Evolutionary conservation across 208 protist genomes (phyloP).

Genomic region (Angomonas ambiguus): DNA sequence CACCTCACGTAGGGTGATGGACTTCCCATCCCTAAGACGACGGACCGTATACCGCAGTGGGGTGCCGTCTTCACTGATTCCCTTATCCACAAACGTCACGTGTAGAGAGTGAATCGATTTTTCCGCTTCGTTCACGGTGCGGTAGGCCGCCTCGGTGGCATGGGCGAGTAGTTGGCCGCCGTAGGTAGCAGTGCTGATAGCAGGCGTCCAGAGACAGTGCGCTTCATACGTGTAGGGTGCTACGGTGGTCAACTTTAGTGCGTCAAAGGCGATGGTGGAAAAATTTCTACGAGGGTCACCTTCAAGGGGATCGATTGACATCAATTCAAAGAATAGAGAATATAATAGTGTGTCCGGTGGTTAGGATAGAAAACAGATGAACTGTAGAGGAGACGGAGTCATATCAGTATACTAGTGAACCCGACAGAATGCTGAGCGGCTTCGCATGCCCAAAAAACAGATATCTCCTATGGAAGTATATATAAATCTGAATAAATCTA

Average conservation of each 20-base stretch:
- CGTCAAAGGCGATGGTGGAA: background rate
- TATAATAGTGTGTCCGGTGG: no score
- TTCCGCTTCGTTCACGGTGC: conserved; percentile 23
- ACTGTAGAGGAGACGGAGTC: no score
- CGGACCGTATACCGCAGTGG: conserved; percentile 30
- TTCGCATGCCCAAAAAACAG: no score
- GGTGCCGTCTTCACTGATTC: conserved; percentile 7
- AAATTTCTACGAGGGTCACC: background rate
- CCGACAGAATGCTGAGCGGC: no score
- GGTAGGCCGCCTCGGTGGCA: conserved; percentile 30
- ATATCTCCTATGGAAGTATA: no score
- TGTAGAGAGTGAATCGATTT: conserved; percentile 35
- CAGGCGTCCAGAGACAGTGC: conserved; percentile 26
- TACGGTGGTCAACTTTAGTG: conserved; percentile 20
- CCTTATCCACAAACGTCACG: conserved; percentile 33
- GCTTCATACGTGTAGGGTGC: conserved; percentile 18
- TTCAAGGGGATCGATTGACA: no score
- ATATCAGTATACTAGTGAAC: no score
- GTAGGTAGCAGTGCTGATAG: conserved; percentile 19
- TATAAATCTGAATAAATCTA: no score
- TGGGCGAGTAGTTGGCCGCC: conserved; percentile 53
- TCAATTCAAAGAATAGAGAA: no score
- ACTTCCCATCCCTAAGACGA: conserved; percentile 22
- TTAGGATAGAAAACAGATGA: no score
- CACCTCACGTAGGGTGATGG: conserved; percentile 26